Base-by-base conservation (phyloP, 768 basidiomycete species). In the Agaricus subrufescens region DNA sequence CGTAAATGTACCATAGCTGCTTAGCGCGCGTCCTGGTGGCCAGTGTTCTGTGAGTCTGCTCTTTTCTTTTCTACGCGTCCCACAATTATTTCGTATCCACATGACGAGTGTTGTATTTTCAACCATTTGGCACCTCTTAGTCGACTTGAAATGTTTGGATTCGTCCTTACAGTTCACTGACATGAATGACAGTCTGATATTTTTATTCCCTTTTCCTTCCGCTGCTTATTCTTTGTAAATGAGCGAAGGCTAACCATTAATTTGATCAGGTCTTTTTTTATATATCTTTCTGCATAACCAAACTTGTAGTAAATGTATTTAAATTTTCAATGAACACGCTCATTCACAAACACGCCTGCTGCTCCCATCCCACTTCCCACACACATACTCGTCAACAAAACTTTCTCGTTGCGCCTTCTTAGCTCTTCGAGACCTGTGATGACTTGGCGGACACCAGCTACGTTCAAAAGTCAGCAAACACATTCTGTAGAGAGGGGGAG, bases 51-150 rank as follows among this genome's bases (percentile, higher is more conserved):
- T 72, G 60, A 67, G 73, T 69, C 19, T 42, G 47, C 27, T 51
- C 58, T 53, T 34, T 34, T 34, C 34, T 40, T 52, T 2, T 8
- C 6, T 19, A 45, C 51, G 38, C 60, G 47, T 34, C 50, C 61
- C 44, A 6, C 5, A 1, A 2, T 6, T 34, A 7, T 8, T 58
- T 63, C 48, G 65, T 59, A 55, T 27, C 49, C 39, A 11, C 63
- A 79, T 82, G 89, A 91, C 80, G 89, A 91, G 89, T 80, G 88
- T 91, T 89, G 87, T 81, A 76, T 66, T 65, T 72, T 56, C 57
- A 60, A 73, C 77, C 76, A 82, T 80, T 82, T 91, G 89, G 89
- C 87, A 90, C 89, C 89, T 91, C 89, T 90, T 91, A 91, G 89
- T 89, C 85, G 86, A 91, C 80, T 67, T 84, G 82, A 56, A 63